phyloP scores from a whole-genome alignment of 1,284 basidiomycete genomes.

The Ceratobasidium sp. region DNA sequence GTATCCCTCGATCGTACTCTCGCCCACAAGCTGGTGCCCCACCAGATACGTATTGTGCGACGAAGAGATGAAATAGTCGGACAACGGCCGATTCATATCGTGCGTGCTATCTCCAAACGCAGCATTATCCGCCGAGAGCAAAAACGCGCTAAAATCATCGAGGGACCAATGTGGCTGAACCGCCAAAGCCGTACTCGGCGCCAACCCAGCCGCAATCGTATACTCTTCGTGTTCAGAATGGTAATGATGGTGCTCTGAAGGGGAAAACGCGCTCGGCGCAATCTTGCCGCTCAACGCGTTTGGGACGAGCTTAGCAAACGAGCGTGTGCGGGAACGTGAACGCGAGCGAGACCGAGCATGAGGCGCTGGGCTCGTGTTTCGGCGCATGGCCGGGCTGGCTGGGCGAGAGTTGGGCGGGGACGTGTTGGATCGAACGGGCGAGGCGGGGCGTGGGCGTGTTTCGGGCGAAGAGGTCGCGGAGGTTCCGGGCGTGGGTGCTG shows the following conservation, averaged over 20 bases:
- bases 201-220: conserved; percentile 4
- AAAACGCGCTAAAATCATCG: conserved; percentile 79
- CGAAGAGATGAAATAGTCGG: conserved; percentile 92
- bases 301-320: conserved; percentile 22
- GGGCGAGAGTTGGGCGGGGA: conserved; percentile 27
- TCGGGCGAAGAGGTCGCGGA: no score
- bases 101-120: conserved; percentile 67
- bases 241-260: not conserved
- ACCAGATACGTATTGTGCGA: conserved; percentile 99
- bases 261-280: not conserved
- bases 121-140: conserved; percentile 76
- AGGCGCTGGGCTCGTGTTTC: conserved; percentile 5
- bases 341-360: conserved; percentile 9
- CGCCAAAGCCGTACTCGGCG: conserved; percentile 16
- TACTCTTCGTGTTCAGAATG: not conserved
- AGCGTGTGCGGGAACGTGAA: conserved; percentile 16
- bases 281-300: conserved; percentile 18
- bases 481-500: not conserved
- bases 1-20: conserved; percentile 96
- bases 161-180: conserved; percentile 57
- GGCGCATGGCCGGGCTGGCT: conserved; percentile 27
- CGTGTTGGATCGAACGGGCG: conserved; percentile 24
- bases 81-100: conserved; percentile 84
- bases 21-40: conserved; percentile 92
- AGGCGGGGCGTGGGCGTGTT: not conserved